These are phyloP conservation scores for Cordyceps cicadae DNA, from an alignment of 2,329 filamentous ascomycete species.

Conservation along the genomic window DNA sequence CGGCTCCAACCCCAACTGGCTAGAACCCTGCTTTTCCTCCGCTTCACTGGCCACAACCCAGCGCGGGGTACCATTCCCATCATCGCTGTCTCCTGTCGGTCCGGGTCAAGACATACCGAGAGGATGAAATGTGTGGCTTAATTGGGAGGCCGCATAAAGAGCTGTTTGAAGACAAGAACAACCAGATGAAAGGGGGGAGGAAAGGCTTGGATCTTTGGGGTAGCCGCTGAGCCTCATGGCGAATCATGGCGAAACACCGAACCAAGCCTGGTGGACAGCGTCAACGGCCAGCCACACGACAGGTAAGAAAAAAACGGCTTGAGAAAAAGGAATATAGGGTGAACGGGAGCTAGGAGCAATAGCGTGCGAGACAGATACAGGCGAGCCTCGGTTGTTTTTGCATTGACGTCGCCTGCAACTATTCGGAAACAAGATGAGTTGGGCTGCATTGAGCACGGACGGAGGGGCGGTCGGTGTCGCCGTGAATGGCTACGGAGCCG, in stretches of 20 bases:
- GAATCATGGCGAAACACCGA: too few relatives aligned
- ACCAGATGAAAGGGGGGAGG: too few relatives aligned
- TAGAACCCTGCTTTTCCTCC: background rate
- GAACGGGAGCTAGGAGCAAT: background rate
- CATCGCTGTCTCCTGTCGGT: background rate
- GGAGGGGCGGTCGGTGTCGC: constrained; percentile 2
- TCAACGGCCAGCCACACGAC: too few relatives aligned
- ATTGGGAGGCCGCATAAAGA: background rate
- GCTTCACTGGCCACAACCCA: background rate
- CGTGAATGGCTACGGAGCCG: constrained; percentile 1
- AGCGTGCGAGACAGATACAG: background rate
- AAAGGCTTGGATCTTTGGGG: background rate
- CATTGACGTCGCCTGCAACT: background rate
- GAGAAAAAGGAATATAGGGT: background rate
- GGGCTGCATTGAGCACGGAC: constrained; percentile 7
- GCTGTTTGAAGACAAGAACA: background rate
- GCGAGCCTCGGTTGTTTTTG: background rate
- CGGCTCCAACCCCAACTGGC: background rate
- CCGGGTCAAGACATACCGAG: background rate
- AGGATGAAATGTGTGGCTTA: too few relatives aligned
- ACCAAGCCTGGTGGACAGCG: too few relatives aligned
- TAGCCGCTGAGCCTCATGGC: background rate
- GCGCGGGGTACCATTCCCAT: background rate
- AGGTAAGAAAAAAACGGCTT: background rate
- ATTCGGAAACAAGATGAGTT: background rate